Conservation (phyloP, 106 monocot species). For the Acanthochlamys bracteata region DNA sequence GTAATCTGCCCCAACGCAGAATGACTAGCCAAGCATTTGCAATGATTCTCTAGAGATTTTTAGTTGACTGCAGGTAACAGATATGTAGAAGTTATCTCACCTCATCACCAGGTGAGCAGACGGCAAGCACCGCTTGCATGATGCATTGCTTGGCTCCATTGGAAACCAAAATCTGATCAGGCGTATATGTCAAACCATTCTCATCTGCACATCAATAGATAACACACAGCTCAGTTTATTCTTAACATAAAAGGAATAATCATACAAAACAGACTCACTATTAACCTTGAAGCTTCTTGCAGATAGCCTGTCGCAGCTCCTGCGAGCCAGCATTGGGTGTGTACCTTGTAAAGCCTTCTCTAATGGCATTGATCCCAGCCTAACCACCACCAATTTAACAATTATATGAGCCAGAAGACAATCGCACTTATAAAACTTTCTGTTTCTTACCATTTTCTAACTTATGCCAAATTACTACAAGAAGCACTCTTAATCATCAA, state of each 20-base stretch:
- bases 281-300: constrained; percentile 67
- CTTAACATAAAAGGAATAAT: not conserved
- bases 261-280: not conserved
- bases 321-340: constrained; percentile 86
- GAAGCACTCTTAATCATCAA: too few species aligned
- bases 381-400: constrained; percentile 6
- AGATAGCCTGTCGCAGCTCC: constrained; percentile 85
- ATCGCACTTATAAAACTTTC: not conserved
- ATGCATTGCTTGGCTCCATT: constrained; percentile 92
- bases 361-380: constrained; percentile 92
- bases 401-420: not conserved
- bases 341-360: constrained; percentile 74
- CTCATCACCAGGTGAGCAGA: constrained; percentile 97
- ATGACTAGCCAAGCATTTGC: not conserved
- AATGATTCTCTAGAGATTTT: not conserved
- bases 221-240: not conserved
- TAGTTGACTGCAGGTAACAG: not conserved
- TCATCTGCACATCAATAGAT: constrained; percentile 45
- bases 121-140: constrained; percentile 72
- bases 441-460: not conserved
- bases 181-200: constrained; percentile 78
- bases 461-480: too few species aligned
- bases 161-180: constrained; percentile 82
- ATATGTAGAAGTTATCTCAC: constrained; percentile 13
- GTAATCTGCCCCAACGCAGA: too few species aligned